phyloP scores from a whole-genome alignment of 345 rosid species.

The Alliaria petiolata region DNA sequence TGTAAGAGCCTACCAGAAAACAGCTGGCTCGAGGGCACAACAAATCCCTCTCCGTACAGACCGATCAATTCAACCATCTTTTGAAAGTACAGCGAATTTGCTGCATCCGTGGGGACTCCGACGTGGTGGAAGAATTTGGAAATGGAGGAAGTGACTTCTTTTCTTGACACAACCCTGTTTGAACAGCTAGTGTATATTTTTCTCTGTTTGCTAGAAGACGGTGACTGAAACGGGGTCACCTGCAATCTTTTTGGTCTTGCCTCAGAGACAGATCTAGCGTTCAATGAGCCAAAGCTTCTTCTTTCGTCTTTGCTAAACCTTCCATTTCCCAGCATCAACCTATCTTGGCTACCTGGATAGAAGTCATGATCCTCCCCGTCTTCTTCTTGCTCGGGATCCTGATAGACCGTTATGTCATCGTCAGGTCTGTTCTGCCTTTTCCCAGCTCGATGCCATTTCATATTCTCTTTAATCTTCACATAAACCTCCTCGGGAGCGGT shows the following conservation, averaged over 20 bases:
- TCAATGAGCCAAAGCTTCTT: constrained; percentile 37
- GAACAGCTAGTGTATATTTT: constrained; percentile 28
- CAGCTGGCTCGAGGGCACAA: constrained; percentile 43
- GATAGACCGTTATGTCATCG: constrained; percentile 45
- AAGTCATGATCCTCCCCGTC: constrained; percentile 39
- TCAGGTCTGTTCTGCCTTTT: constrained; percentile 58
- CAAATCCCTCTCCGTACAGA: constrained; percentile 45
- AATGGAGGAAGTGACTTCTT: constrained; percentile 51
- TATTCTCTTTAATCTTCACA: constrained; percentile 67
- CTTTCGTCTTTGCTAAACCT: constrained; percentile 44
- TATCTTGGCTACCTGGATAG: constrained; percentile 43
- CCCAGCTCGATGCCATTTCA: constrained; percentile 79
- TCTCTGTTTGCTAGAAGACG: constrained; percentile 37
- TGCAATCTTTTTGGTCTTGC: constrained; percentile 46
- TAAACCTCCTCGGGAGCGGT: constrained; percentile 70
- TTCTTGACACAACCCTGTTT: constrained; percentile 38
- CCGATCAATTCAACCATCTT: constrained; percentile 58
- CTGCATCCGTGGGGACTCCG: constrained; percentile 53
- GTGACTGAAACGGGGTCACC: constrained; percentile 37
- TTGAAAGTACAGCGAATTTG: constrained; percentile 51
- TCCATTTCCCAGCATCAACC: constrained; percentile 44
- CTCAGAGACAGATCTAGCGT: constrained; percentile 44
- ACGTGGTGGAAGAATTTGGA: constrained; percentile 58
- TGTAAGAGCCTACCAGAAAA: constrained; percentile 48
- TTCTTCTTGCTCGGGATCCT: constrained; percentile 53